Base-by-base conservation (phyloP, 345 rosid genomes). In the Eucalyptus cloeziana region DNA sequence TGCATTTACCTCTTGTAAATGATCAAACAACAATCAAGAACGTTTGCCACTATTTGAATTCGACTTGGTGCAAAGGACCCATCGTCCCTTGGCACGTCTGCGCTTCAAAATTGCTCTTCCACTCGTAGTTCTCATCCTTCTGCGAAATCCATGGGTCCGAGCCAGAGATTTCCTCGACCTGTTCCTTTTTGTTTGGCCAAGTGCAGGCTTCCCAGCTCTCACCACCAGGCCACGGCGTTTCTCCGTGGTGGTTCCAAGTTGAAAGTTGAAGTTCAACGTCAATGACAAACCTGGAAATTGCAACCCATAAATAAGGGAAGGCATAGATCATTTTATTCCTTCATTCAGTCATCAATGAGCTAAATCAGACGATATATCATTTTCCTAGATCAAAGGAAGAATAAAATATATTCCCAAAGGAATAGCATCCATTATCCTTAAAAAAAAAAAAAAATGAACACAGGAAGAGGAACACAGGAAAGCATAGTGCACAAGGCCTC, bases 161-260 rank as follows among this genome's bases (percentile, higher is more conserved):
- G 99, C 98, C 91, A 98, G 93, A 87, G 99, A 98, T 90, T 98
- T 98, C 81, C 98, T 91, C 30, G 99, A 98, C 90, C 97, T 95
- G 91, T 93, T 96, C 93, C 99, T 94, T 94, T 96, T 97, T 27
- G 99, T 98, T 88, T 88, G 98, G 91, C 98, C 95, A 86, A 98
- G 97, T 12, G 96, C 96, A 89, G 95, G 90, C 93, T 95, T 96
- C 88, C 98, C 98, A 71, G 99, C 99, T 93, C 98, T 95, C 87
- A 98, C 99, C 92, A 96, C 96, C 49, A 96, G 92, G 86, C 96
- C 94, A 88, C 87, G 89, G 19, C 95, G 91, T 90, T 87, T 94
- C 90, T 91, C 90, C 45, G 88, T 89, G 51, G 90, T 93, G 52
- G 87, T n/a, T 76, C 93, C 93, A 7, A 67, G 51, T 88, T 87